phyloP scores from a whole-genome alignment of 208 protist species.

The Trypanosoma conorhini region DNA sequence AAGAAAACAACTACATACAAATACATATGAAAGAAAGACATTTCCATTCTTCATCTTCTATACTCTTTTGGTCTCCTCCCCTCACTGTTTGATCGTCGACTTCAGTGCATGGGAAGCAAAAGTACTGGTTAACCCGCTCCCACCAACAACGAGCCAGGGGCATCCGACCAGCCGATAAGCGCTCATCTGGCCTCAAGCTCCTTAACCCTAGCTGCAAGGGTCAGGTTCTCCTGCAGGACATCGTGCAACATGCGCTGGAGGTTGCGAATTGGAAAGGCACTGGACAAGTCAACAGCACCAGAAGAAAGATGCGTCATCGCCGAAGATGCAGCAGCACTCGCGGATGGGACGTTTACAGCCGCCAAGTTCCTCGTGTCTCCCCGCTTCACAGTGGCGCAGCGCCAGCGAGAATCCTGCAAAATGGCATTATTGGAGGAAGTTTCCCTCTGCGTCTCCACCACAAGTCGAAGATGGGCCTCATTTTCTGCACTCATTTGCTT shows the following conservation, averaged over 20 bases:
- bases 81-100: not conserved
- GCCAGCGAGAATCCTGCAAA: conserved; percentile 47
- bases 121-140: not conserved
- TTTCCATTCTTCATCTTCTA: not conserved
- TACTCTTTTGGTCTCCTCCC: not conserved
- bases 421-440: conserved; percentile 48
- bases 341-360: conserved; percentile 30
- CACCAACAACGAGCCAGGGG: not conserved
- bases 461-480: conserved; percentile 45
- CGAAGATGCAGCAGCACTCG: conserved; percentile 22
- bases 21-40: conserved; percentile 2
- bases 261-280: conserved; percentile 40
- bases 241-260: conserved; percentile 69
- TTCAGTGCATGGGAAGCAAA: not conserved
- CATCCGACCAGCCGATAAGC: not conserved
- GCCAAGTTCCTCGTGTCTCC: conserved; percentile 36
- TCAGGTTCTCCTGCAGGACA: conserved; percentile 59
- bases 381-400: conserved; percentile 34
- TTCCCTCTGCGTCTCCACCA: conserved; percentile 58
- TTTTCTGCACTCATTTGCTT: conserved; percentile 66
- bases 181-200: conserved; percentile 16
- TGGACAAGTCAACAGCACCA: conserved; percentile 3
- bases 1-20: conserved; percentile 9
- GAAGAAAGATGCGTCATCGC: conserved; percentile 13
- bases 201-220: conserved; percentile 44